Evolutionary conservation across 768 basidiomycete genomes (phyloP), one percentile per base, ranked within the genome.

Genomic region (Crassisporium funariophilum): DNA sequence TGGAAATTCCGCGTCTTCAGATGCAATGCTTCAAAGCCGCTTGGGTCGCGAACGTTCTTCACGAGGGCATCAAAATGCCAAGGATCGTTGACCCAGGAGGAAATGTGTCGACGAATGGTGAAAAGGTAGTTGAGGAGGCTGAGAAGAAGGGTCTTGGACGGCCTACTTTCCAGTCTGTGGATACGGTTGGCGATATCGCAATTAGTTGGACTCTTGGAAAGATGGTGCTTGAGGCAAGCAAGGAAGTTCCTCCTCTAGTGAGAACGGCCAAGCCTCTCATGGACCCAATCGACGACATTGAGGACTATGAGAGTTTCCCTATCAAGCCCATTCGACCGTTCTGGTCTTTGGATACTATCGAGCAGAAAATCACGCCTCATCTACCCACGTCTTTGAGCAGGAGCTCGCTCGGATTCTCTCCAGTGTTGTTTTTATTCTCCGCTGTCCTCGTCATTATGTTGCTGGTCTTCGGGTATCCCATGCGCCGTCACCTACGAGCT

Each of bases 11-110:
- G 17, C 81, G 95, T 36, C 69, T 99, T 49, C 83, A 95, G 69
- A 90, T 95, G 89, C 97, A 98, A 63, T 99, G 97, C 64, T 99
- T 99, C 84, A 99, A 99, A 67, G 93, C 95, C 1, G 95, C 97
- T 2, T 99, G 97, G 97, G 80, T 99, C 44, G 85, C 88, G 41
- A 98, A 98, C 66, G 88, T 99, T 27, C 68, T 99, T 2, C 95
- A 98, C 56, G 92, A 97, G 62, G 97, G 97, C 22, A 86, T 99
- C 40, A 94, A 94, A 7, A 81, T 99, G 63, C 97, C 97, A 19
- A 78, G 97, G 20, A 84, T 97, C 23, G 81, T 91, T 41, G 95
- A 98, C 64, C 74, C 81, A 1, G 90, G 83, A 2, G 95, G 95
- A 1, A 91, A 93, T 59, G 66, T 68, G 33, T 83, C 89, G 2